Conservation (phyloP, 2,329 filamentous ascomycete genomes). For the Diaporthe sp. region DNA sequence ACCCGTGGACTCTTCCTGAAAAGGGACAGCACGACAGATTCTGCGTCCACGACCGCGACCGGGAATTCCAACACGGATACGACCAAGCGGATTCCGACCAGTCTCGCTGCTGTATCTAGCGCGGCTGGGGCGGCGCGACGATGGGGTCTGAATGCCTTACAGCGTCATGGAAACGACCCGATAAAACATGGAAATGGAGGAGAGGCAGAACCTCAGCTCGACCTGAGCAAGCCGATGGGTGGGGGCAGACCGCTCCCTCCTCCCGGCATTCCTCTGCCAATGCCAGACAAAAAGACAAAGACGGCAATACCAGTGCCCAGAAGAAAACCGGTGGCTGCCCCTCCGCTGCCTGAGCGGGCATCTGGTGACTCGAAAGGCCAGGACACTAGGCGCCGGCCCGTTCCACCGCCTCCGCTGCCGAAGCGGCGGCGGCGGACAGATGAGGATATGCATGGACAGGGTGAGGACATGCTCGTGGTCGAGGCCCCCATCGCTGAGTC, state of each 20-base stretch:
- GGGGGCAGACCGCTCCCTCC: slow-evolving; percentile 85
- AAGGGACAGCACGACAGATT: slow-evolving; percentile 50
- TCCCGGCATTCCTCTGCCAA: slow-evolving; percentile 81
- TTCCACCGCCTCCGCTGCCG: slow-evolving; percentile 61
- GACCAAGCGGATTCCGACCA: slow-evolving; percentile 56
- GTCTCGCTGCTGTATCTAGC: slow-evolving; percentile 63
- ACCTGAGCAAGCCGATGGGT: slow-evolving; percentile 78
- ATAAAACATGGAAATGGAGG: slow-evolving; percentile 39
- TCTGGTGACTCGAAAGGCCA: slow-evolving; percentile 27
- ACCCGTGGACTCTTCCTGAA: slow-evolving; percentile 53
- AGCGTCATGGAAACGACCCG: slow-evolving; percentile 57
- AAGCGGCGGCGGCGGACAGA: slow-evolving; percentile 53
- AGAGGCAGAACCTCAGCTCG: slow-evolving; percentile 44
- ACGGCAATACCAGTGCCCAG: slow-evolving; percentile 68
- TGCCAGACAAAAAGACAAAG: slow-evolving; percentile 69
- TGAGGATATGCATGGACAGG: slow-evolving; percentile 45
- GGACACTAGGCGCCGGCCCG: slow-evolving; percentile 42
- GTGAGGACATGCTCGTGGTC: slow-evolving; percentile 70
- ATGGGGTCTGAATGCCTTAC: slow-evolving; percentile 69
- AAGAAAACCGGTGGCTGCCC: slow-evolving; percentile 69
- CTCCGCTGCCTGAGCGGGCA: slow-evolving; percentile 39
- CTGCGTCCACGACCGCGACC: slow-evolving; percentile 49
- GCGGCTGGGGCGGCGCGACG: slow-evolving; percentile 66
- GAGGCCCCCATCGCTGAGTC: slow-evolving; percentile 70
- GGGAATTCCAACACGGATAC: slow-evolving; percentile 42